phyloP scores from a whole-genome alignment of 1,139 yeast genomes.

The Suhomyces bribrorum region DNA sequence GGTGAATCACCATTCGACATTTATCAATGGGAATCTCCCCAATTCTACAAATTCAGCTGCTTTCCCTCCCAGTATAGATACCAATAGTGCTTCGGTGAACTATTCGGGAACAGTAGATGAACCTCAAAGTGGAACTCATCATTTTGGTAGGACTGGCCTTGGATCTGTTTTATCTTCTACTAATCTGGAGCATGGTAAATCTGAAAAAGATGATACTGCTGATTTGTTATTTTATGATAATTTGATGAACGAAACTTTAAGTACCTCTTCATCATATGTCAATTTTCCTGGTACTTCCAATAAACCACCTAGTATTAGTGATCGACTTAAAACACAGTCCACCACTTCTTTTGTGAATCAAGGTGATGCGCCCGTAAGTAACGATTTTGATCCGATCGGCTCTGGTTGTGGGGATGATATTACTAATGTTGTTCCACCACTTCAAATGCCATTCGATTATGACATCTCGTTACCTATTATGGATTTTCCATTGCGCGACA shows the following conservation, averaged over 20 bases:
- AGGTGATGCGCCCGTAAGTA: neutral
- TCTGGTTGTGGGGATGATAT: neutral
- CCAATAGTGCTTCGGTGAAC: constrained; percentile 3
- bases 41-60: constrained; percentile 31
- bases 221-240: constrained; percentile 13
- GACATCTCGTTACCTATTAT: constrained; percentile 17
- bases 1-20: constrained; percentile 19
- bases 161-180: constrained; percentile 15
- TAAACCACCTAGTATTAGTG: constrained; percentile 1
- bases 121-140: constrained; percentile 11
- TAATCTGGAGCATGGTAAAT: constrained; percentile 4
- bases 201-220: constrained; percentile 9
- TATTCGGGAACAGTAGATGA: constrained; percentile 12
- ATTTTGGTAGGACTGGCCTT: constrained; percentile 20
- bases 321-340: constrained; percentile 6
- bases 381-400: constrained; percentile 3
- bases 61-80: constrained; percentile 30
- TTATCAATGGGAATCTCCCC: constrained; percentile 24
- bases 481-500: constrained; percentile 12
- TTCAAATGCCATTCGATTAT: constrained; percentile 16
- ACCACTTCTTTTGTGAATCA: constrained; percentile 12
- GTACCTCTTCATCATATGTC: constrained; percentile 16
- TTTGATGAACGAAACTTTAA: constrained; percentile 11
- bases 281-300: constrained; percentile 7
- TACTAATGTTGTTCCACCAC: constrained; percentile 16